phyloP scores from a whole-genome alignment of 495 filamentous ascomycete species.

The Tuber brumale region DNA sequence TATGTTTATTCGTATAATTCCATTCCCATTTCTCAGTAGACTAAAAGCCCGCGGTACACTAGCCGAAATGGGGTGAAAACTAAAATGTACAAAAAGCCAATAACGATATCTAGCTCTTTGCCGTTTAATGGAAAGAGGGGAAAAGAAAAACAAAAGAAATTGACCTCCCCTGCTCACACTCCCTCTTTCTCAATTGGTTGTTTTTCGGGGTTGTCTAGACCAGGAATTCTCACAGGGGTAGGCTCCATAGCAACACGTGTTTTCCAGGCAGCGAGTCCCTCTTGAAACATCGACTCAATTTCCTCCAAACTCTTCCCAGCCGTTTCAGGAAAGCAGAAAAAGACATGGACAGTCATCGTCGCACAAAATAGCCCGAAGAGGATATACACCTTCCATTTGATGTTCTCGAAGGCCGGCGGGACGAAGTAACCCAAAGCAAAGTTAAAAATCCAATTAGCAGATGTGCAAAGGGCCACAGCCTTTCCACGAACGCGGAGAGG shows the following conservation, averaged over 20 bases:
- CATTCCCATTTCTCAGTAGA: not conserved
- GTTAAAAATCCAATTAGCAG: slow-evolving; percentile 74
- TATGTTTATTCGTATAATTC: not conserved
- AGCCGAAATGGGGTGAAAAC: not conserved
- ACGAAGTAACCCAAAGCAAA: slow-evolving; percentile 72
- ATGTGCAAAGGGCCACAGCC: slow-evolving; percentile 60
- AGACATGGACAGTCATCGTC: slow-evolving; percentile 64
- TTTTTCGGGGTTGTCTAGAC: not conserved
- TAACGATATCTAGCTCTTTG: not conserved
- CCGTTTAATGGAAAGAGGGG: not conserved
- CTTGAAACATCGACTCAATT: slow-evolving; percentile 63
- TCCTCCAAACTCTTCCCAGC: slow-evolving; percentile 73
- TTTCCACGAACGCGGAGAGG: slow-evolving; percentile 64
- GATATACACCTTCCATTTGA: slow-evolving; percentile 67
- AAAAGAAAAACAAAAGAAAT: not conserved
- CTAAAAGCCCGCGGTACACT: not conserved
- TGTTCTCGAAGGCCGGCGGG: slow-evolving; percentile 66
- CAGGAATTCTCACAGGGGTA: not conserved
- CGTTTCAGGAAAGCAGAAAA: slow-evolving; percentile 77
- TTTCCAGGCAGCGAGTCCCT: slow-evolving; percentile 43
- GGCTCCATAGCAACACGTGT: slow-evolving; percentile 27
- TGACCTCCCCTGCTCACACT: not conserved
- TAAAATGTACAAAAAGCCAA: not conserved
- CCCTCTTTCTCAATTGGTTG: not conserved
- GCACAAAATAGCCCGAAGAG: slow-evolving; percentile 71